A percentile compares a stretch with the other conserved stretches of the same genome.
phyloP scores from a whole-genome alignment of 805 yeast species.

The Kluyveromyces starmeri region DNA sequence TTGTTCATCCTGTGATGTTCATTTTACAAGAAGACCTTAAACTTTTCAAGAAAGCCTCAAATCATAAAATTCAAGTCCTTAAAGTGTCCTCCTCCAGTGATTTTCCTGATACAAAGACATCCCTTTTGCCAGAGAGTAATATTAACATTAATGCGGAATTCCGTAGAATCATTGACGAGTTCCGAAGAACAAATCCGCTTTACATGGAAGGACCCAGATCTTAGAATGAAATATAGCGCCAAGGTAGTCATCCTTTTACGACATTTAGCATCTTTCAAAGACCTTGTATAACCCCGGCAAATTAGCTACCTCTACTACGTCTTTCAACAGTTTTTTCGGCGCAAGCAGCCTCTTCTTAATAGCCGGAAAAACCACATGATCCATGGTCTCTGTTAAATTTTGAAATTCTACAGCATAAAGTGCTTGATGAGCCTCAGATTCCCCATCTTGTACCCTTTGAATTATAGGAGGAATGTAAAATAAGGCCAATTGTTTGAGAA shows the following conservation, averaged over 20 bases:
- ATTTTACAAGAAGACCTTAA: slow-evolving; percentile 22
- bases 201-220: no score
- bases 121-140: no score
- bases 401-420: slow-evolving; percentile 21
- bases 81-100: not conserved
- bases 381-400: slow-evolving; percentile 36
- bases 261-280: slow-evolving; percentile 75
- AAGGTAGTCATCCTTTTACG: no score
- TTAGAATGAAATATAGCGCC: no score
- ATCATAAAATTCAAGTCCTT: not conserved
- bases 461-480: slow-evolving; percentile 58
- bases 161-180: no score
- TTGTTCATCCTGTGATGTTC: slow-evolving; percentile 22
- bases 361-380: slow-evolving; percentile 54
- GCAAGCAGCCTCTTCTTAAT: slow-evolving; percentile 59
- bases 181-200: no score
- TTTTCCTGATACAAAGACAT: not conserved
- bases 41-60: not conserved
- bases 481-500: slow-evolving; percentile 60
- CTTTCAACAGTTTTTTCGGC: slow-evolving; percentile 40
- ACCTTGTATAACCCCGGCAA: slow-evolving; percentile 85
- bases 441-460: slow-evolving; percentile 17
- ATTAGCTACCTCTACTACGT: slow-evolving; percentile 78
- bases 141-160: no score
- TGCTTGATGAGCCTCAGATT: slow-evolving; percentile 18